Evolutionary conservation across 768 basidiomycete species (phyloP), one percentile per base, ranked within the genome.

Genomic region (Hemileccinum impolitum): DNA sequence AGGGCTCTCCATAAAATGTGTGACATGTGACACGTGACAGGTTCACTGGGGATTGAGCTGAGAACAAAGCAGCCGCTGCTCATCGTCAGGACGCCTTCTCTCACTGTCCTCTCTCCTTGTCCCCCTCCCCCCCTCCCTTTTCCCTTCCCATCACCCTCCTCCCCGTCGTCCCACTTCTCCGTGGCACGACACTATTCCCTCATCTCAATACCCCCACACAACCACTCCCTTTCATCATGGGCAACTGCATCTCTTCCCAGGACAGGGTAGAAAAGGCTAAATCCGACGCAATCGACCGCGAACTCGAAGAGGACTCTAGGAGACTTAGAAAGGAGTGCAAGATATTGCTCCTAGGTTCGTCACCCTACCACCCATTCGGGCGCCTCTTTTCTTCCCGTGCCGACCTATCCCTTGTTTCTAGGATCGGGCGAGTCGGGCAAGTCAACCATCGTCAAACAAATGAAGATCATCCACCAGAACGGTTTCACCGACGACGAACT

Each of bases 391-490:
- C 45, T 35, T 39, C 28, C 32, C 6, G 10, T 26, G 12, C 45
- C n/a, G 7, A 58, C 25, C 19, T 31, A 0, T 10, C 39, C 48
- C 23, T 6, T 26, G 17, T n/a, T 23, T n/a, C 13, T 58, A 94
- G 94, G 94, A 47, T 94, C 93, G 13, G 92, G 94, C 59, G 93
- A 95, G 73, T 90, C 88, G 1, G 95, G 94, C 6, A 97, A 97
- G 71, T 85, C 83, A 4, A 98, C 94, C 0, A 92, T 98, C 55
- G 93, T 96, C 31, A 97, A 98, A 66, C 94, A 98, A 69, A 96
- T 98, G 94, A 96, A 95, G 77, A 94, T 97, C 50, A 94, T 97
- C 42, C 90, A 98, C 66, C 90, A 95, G 66, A 83, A 85, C 53
- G 94, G 94, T 12, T 98, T 93, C 70, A 80, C 84, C 3, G 68